Evolutionary conservation across 1,139 yeast genomes (phyloP).

Genomic region (Geotrichum phurueaensis): DNA sequence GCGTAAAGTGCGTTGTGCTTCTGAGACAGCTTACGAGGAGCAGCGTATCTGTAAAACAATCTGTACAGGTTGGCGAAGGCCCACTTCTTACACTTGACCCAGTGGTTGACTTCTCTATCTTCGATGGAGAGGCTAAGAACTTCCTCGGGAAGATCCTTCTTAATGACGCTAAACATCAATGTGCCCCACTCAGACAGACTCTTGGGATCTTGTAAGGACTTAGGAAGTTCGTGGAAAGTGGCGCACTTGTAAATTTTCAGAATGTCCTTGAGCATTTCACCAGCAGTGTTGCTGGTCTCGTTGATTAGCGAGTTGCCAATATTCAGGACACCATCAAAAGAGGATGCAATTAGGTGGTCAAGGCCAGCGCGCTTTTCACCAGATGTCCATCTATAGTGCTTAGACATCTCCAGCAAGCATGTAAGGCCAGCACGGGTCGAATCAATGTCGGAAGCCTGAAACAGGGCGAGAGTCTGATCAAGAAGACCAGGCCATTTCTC

Average conservation of each 20-base stretch:
- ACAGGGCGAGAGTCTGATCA: slow-evolving; percentile 51
- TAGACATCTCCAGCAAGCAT: slow-evolving; percentile 66
- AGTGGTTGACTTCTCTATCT: slow-evolving; percentile 45
- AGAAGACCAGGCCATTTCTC: slow-evolving; percentile 63
- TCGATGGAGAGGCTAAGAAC: slow-evolving; percentile 44
- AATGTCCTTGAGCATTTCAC: slow-evolving; percentile 72
- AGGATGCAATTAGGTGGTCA: slow-evolving; percentile 54
- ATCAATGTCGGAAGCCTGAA: slow-evolving; percentile 50
- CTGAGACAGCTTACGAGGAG: slow-evolving; percentile 31
- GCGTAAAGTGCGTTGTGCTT: slow-evolving; percentile 29
- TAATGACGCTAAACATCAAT: slow-evolving; percentile 65
- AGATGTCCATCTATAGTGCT: slow-evolving; percentile 71
- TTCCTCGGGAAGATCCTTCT: slow-evolving; percentile 50
- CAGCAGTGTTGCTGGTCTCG: slow-evolving; percentile 44
- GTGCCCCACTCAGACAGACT: slow-evolving; percentile 67
- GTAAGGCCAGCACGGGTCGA: slow-evolving; percentile 70
- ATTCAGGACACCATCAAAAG: slow-evolving; percentile 63
- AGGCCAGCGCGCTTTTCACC: slow-evolving; percentile 54
- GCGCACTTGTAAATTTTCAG: slow-evolving; percentile 78
- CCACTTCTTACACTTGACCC: slow-evolving; percentile 89
- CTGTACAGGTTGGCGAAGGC: slow-evolving; percentile 73
- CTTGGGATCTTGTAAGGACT: slow-evolving; percentile 54
- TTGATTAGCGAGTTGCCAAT: slow-evolving; percentile 57
- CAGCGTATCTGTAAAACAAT: slow-evolving; percentile 69
- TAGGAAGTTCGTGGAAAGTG: slow-evolving; percentile 70